Evolutionary conservation across 75 land plant genomes (phyloP), one percentile per base, ranked within the genome.

Genomic region (Picea sitchensis): DNA sequence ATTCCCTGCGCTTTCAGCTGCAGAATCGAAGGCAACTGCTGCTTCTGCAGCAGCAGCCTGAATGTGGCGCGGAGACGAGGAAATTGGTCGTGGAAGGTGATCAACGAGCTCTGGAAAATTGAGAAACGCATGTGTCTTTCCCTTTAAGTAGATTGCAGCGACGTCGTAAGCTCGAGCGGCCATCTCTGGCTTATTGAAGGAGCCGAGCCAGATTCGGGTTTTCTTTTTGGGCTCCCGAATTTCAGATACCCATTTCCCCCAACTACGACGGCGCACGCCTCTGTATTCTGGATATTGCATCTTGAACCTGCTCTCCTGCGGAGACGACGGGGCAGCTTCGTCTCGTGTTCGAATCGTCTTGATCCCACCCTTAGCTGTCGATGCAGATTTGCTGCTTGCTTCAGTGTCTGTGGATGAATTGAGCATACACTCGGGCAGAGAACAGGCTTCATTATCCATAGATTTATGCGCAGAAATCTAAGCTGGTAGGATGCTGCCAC

Each of bases 161-260:
- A 77, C 87, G 74, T 88, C 90, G 65, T 88, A 77, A 14, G 91
- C 91, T 15, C 82, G 72, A 18, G 91, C 88, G 13, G 88, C 91
- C 84, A 78, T 84, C 57, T 86, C 86, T 0, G 91, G 83, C 4
- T 79, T 78, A 14, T 80, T 51, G 59, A 78, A 86, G 0, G 91
- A 84, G 32, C 91, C 91, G 0, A 89, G 82, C 91, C 91, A 89
- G 7, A 89, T 82, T 59, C 91, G 84, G 31, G 82, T 21, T 61
- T 86, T 81, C 81, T 78, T 77, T 62, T 59, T 80, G 1, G 88
- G 91, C 65, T 82, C 81, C 38, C 91, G 86, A 14, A 89, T 80
- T 73, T 89, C 91, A 57, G 84, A 83, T 5, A 89, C 91, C 91
- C 91, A 89, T 44, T 83, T 85, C 7, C 83, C 85, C 81, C 81